Base-by-base conservation (phyloP, 2,329 filamentous ascomycete genomes). In the Neofusicoccum kwambonambiense region DNA sequence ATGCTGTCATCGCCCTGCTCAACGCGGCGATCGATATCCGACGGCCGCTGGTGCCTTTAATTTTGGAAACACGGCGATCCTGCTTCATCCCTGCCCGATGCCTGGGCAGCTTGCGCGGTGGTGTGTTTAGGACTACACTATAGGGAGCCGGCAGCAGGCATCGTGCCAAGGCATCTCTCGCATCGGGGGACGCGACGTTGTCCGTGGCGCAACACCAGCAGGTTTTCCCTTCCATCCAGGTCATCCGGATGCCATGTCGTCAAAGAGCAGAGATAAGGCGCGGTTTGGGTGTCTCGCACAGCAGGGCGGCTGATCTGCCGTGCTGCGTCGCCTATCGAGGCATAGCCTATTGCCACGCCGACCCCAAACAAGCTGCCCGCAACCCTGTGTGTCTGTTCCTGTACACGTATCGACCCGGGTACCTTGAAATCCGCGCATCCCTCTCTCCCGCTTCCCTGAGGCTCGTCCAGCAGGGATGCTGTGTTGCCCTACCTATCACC, bases 221-320 rank as follows among this genome's bases (percentile, higher is more conserved):
- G 37, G 54, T 45, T 58, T 58, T 31, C 6, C 3, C 1, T 8
- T 11, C 11, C 4, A 15, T 42, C 37, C 37, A 27, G 52, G 12
- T 44, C 52, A 56, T 31, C 37, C 0, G 52, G 11, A n/a, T 41
- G 11, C 13, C 54, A 31, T 58, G 39, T 58, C 54, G 39, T 45
- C 39, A 45, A n/a, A 34, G 41, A 5, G 12, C 13, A 27, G 12
- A 49, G 56, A 60, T 60, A 60, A 60, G 56, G 31, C 31, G 22
- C 6, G 4, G 41, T 19, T 47, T 47, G 56, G n/a, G 37, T 35
- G 56, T 41, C 31, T 60, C 19, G 17, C 56, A 60, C 56, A 37
- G 31, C 56, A 60, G n/a, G 41, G 42, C 27, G 41, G 56, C 56
- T 47, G 56, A 60, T 47, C 56, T 60, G 56, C 56, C 12, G n/a